Evolutionary conservation across 768 basidiomycete species (phyloP), one percentile per base, ranked within the genome.

Genomic region (Cyathus striatus): DNA sequence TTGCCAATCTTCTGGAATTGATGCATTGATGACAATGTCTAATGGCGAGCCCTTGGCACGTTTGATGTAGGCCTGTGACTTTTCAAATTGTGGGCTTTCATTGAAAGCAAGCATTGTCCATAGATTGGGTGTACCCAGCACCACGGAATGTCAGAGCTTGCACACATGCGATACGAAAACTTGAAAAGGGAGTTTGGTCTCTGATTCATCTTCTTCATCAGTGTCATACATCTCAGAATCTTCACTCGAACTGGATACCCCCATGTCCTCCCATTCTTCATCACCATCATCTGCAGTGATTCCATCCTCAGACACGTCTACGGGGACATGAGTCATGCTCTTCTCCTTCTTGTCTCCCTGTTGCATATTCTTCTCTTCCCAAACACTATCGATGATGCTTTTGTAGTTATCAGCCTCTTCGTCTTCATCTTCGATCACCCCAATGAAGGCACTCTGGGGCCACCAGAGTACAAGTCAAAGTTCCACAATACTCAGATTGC

Each of bases 151-250:
- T 75, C 74, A 76, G 46, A 64, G 66, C 23, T 41, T 53, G 52
- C 74, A 76, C n/a, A 75, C 64, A 44, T 73, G 73, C 25, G 73
- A 75, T 14, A 67, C 69, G 46, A 73, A 50, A 25, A 71, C 52
- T 45, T 62, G 58, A 49, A 75, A 75, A 1, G 51, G 42, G n/a
- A 43, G 30, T 10, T 17, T 20, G 5, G 2, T 5, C 23, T 43
- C 42, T n/a, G n/a, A n/a, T n/a, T n/a, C n/a, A 5, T 34, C 32
- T 7, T 26, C 23, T 22, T 38, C 36, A 3, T 44, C 49, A n/a
- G n/a, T n/a, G n/a, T n/a, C n/a, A n/a, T n/a, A n/a, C n/a, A n/a
- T n/a, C 9, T 45, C 22, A 32, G 23, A 23, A 24, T 48, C 43
- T n/a, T 42, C 35, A 14, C 40, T 23, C 6, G 41, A 22, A n/a